Conservation (phyloP, 148 eudicot genomes). For the Heliamphora exappendiculata region DNA sequence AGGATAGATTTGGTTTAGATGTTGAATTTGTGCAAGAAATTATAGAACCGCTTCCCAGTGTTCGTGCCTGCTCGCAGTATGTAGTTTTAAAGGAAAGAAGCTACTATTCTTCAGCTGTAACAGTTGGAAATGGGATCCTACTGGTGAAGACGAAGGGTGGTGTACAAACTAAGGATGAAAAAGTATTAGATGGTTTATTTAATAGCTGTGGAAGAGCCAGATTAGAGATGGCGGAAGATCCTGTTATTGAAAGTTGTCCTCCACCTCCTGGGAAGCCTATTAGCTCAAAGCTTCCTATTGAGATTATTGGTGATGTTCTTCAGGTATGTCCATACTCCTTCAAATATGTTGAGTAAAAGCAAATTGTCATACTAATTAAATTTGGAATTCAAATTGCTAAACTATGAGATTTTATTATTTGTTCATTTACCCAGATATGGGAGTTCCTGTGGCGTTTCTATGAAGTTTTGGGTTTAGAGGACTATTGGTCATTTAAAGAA, state of each 20-base stretch:
- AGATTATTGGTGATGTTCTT: constrained; percentile 47
- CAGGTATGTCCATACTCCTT: constrained; percentile 34
- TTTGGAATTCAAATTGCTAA: not conserved
- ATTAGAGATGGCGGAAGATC: constrained; percentile 15
- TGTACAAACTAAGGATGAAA: constrained; percentile 22
- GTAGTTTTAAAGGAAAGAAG: constrained; percentile 35
- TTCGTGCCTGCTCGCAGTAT: constrained; percentile 35
- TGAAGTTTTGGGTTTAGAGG: constrained; percentile 39
- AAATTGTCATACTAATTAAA: not conserved
- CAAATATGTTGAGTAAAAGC: not conserved
- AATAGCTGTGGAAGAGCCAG: constrained; percentile 21
- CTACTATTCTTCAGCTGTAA: constrained; percentile 21
- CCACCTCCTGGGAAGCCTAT: constrained; percentile 42
- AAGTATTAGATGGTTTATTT: constrained; percentile 24
- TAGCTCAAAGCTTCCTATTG: constrained; percentile 39
- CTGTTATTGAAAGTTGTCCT: constrained; percentile 6
- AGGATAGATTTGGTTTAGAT: constrained; percentile 68
- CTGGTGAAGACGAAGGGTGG: constrained; percentile 32
- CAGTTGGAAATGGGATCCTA: constrained; percentile 51
- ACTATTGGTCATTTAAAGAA: constrained; percentile 30
- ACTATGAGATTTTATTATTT: not conserved
- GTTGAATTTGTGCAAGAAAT: constrained; percentile 59
- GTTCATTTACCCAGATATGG: constrained; percentile 34
- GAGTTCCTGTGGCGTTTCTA: constrained; percentile 40
- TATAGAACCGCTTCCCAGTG: constrained; percentile 46